Base-by-base conservation (phyloP, 2,329 filamentous ascomycete species). In the Hansfordia pulvinata region DNA sequence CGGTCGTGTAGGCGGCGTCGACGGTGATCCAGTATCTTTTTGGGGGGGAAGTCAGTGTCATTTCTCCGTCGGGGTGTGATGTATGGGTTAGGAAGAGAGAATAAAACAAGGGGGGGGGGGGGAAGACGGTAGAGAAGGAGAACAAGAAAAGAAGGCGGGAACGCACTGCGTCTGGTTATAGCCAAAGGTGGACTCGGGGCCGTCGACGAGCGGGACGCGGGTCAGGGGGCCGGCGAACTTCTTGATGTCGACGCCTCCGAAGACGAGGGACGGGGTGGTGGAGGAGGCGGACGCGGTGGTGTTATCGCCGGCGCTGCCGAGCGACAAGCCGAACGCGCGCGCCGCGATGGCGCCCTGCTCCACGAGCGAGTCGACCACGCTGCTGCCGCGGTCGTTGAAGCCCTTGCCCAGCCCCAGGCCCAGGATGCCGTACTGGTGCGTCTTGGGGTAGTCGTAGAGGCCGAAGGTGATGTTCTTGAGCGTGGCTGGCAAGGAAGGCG, bases 221-320 rank as follows among this genome's bases (percentile, higher is more conserved):
- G 41, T 31, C 16, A 54, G 42, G 13, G 49, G 35, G 20, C 59
- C 59, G 10, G 36, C 40, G 30, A 50, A 64, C 39, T 62, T 60
- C 21, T 47, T 51, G 11, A 55, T 60, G 40, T 63, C 59, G 17
- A 62, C 46, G 23, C 58, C 59, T 21, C 59, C 59, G 31, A 64
- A 62, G 13, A 61, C 44, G 30, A 54, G 35, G 20, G 40, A 33
- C 4, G 49, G 50, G 27, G 38, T 41, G 21, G 30, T 28, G 10
- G 32, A 37, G 13, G 31, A 27, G 13, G 37, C 33, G 20, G 31
- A 40, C n/a, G n/a, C n/a, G n/a, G n/a, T n/a, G n/a, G n/a, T n/a
- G n/a, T n/a, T n/a, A n/a, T n/a, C n/a, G n/a, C n/a, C n/a, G n/a
- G n/a, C n/a, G n/a, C n/a, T n/a, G 11, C 49, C 48, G 8, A 53